Percentiles rank a stretch among this genome's conserved stretches.
These are phyloP conservation scores for Parietaria judaica DNA, from an alignment of 306 rosid species.

Conservation along the genomic window DNA sequence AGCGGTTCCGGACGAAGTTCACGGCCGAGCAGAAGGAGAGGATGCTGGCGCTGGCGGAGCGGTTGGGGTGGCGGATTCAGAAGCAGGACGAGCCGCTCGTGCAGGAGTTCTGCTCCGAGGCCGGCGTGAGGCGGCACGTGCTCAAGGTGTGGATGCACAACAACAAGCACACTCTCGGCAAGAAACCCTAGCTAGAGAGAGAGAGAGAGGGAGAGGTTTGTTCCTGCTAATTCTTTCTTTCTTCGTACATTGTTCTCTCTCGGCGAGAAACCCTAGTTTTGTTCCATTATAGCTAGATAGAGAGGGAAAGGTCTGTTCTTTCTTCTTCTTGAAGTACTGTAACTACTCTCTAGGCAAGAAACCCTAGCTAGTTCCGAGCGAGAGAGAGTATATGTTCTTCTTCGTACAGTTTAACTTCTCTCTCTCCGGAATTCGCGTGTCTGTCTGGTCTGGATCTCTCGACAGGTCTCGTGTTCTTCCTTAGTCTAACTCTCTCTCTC, in stretches of 20 bases:
- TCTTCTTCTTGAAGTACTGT: not conserved
- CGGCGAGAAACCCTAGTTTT: no score
- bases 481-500: not conserved
- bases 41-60: conserved; percentile 79
- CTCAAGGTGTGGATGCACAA: conserved; percentile 99
- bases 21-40: conserved; percentile 72
- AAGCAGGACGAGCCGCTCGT: conserved; percentile 71
- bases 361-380: no score
- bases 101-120: conserved; percentile 69
- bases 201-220: not conserved
- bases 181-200: conserved; percentile 63
- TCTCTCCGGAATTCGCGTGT: no score
- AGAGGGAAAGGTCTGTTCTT: not conserved
- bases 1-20: conserved; percentile 75
- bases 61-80: conserved; percentile 89
- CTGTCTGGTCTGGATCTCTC: no score
- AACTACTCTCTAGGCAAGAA: not conserved
- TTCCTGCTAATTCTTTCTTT: not conserved
- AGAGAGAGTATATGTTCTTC: no score
- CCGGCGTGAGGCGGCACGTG: conserved; percentile 81
- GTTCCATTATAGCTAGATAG: not conserved
- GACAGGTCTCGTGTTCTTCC: no score
- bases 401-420: no score
- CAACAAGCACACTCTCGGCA: conserved; percentile 98
- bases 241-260: no score